A percentile compares a stretch with the other conserved stretches of the same genome.
phyloP scores from a whole-genome alignment of 495 filamentous ascomycete species.

The Parathielavia hyrcaniae region DNA sequence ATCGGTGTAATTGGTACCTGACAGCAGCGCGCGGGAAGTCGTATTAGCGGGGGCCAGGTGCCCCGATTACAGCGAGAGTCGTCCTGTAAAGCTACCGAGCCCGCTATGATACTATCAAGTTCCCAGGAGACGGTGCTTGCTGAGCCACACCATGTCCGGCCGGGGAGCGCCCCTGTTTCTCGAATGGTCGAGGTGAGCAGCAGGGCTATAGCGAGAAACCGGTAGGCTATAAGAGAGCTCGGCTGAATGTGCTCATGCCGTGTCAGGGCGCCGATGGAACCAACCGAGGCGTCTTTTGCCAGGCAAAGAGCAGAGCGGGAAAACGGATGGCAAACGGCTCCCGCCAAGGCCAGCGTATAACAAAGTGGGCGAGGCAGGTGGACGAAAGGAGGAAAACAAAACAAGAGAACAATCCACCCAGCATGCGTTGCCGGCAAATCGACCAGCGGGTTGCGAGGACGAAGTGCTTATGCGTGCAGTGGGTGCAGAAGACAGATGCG shows the following conservation, averaged over 20 bases:
- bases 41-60: constrained; percentile 23
- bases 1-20: constrained; percentile 39
- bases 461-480: constrained; percentile 25
- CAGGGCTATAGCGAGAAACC: constrained; percentile 40
- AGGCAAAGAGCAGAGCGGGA: constrained; percentile 29
- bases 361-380: constrained; percentile 11
- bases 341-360: constrained; percentile 21
- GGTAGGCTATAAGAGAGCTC: constrained; percentile 41
- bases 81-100: constrained; percentile 35
- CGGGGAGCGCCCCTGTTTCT: background rate
- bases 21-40: constrained; percentile 32
- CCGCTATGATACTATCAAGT: constrained; percentile 37
- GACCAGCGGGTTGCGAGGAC: constrained; percentile 24
- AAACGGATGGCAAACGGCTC: constrained; percentile 28
- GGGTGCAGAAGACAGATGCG: constrained; percentile 21
- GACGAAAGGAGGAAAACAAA: constrained; percentile 8
- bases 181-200: constrained; percentile 24
- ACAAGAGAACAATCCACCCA: constrained; percentile 13
- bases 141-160: constrained; percentile 44
- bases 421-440: constrained; percentile 22
- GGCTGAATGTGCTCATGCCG: constrained; percentile 52
- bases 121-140: constrained; percentile 37
- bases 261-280: constrained; percentile 42
- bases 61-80: constrained; percentile 38
- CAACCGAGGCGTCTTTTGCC: constrained; percentile 38